phyloP scores from a whole-genome alignment of 2,329 filamentous ascomycete genomes.

The Exophiala mesophila region DNA sequence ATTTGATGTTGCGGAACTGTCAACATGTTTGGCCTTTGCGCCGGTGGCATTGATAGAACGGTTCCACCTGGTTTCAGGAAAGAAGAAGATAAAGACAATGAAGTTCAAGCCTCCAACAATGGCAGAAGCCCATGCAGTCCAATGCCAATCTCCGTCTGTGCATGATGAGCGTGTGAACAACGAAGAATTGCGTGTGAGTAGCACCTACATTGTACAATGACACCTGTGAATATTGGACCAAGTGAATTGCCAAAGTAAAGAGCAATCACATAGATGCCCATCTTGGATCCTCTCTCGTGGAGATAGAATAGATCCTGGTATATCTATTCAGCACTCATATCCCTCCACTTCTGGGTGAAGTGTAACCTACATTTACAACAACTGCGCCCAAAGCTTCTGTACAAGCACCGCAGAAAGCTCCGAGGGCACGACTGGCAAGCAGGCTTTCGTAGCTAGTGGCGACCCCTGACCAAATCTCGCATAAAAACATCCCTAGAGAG shows the following conservation, averaged over 20 bases:
- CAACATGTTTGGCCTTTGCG: neutral
- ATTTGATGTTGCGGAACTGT: neutral
- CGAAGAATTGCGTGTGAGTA: neutral
- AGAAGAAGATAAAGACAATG: constrained; percentile 4
- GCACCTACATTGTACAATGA: constrained; percentile 8
- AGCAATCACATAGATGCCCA: constrained; percentile 5
- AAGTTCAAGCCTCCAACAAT: constrained; percentile 10
- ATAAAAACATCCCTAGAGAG: constrained; percentile 31
- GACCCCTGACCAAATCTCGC: constrained; percentile 20
- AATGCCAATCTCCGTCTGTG: constrained; percentile 6
- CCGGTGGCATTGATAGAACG: constrained; percentile 2
- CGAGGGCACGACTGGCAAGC: constrained; percentile 3
- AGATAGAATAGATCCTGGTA: constrained; percentile 10
- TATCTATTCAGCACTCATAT: neutral
- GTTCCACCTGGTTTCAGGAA: constrained; percentile 6
- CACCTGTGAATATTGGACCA: constrained; percentile 3
- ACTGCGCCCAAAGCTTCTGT: constrained; percentile 8
- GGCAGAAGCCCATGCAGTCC: constrained; percentile 5
- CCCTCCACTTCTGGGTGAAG: neutral
- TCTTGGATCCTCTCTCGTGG: constrained; percentile 10
- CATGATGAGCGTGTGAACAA: neutral
- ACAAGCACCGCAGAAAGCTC: neutral
- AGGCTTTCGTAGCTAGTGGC: constrained; percentile 3
- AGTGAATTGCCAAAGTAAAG: constrained; percentile 11
- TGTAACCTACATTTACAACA: constrained; percentile 11